These are phyloP conservation scores for Beauveria pseudobassiana DNA, from an alignment of 2,329 filamentous ascomycete species.

Conservation along the genomic window DNA sequence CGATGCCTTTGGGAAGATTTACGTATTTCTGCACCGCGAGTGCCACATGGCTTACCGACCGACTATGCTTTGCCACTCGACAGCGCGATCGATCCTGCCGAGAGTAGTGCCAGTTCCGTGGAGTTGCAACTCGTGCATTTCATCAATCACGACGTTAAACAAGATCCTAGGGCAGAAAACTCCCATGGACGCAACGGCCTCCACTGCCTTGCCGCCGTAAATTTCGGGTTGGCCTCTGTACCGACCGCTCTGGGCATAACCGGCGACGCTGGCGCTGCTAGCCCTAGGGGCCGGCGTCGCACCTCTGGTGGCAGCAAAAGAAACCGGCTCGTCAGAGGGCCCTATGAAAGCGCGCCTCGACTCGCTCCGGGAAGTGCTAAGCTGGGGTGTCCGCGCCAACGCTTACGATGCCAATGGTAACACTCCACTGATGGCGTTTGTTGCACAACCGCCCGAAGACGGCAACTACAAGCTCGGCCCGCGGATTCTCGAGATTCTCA, in stretches of 20 bases:
- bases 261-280: neutral
- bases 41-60: slow-evolving; percentile 16
- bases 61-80: slow-evolving; percentile 14
- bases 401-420: slow-evolving; percentile 45
- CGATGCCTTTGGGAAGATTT: slow-evolving; percentile 39
- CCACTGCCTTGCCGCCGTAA: slow-evolving; percentile 49
- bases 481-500: slow-evolving; percentile 35
- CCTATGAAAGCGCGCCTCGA: slow-evolving; percentile 22
- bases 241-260: slow-evolving; percentile 16
- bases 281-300: neutral
- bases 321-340: slow-evolving; percentile 27
- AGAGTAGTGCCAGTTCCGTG: slow-evolving; percentile 16
- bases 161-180: slow-evolving; percentile 26
- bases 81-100: slow-evolving; percentile 13
- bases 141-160: slow-evolving; percentile 26
- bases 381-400: slow-evolving; percentile 38
- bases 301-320: neutral
- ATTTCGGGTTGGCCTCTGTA: slow-evolving; percentile 32
- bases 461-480: slow-evolving; percentile 42
- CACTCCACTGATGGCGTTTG: slow-evolving; percentile 50
- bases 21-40: neutral
- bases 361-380: slow-evolving; percentile 25
- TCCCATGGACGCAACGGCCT: slow-evolving; percentile 45
- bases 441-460: slow-evolving; percentile 40
- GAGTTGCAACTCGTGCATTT: slow-evolving; percentile 29